Percentiles rank a stretch among this genome's conserved stretches.
These are phyloP conservation scores for Pestalotiopsis sp. DNA, from an alignment of 2,329 filamentous ascomycete species.

Conservation along the genomic window DNA sequence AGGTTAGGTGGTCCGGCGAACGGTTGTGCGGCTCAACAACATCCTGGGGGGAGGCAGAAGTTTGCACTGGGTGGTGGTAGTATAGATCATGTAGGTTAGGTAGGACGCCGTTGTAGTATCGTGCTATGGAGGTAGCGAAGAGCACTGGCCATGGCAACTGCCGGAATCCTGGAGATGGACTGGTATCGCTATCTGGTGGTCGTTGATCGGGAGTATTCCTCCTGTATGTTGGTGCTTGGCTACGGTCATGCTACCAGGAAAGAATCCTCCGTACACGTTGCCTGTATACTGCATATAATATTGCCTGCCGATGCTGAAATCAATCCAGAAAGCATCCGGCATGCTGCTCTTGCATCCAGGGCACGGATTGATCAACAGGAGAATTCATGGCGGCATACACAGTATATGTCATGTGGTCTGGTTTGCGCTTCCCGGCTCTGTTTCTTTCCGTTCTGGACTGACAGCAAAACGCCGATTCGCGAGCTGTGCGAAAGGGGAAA, in stretches of 20 bases:
- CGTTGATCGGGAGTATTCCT: no score
- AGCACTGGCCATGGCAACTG: background rate
- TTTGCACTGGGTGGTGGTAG: background rate
- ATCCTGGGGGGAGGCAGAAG: background rate
- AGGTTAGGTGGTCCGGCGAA: background rate
- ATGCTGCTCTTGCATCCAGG: background rate
- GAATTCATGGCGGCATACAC: background rate
- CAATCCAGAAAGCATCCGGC: background rate
- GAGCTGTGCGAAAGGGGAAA: background rate
- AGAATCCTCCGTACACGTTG: background rate
- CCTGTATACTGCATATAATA: background rate
- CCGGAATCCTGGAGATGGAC: background rate
- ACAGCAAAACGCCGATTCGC: background rate
- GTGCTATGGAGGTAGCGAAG: background rate
- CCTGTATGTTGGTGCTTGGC: background rate
- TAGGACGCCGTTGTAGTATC: background rate
- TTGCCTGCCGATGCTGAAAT: background rate
- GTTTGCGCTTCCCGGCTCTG: background rate
- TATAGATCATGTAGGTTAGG: no score
- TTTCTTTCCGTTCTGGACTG: background rate
- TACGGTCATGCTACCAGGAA: background rate
- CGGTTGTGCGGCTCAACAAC: background rate
- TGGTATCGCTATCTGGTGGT: background rate
- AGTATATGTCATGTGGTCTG: background rate
- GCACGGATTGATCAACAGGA: background rate